Conservation (phyloP, 768 basidiomycete genomes). For the Mycena kentingensis region DNA sequence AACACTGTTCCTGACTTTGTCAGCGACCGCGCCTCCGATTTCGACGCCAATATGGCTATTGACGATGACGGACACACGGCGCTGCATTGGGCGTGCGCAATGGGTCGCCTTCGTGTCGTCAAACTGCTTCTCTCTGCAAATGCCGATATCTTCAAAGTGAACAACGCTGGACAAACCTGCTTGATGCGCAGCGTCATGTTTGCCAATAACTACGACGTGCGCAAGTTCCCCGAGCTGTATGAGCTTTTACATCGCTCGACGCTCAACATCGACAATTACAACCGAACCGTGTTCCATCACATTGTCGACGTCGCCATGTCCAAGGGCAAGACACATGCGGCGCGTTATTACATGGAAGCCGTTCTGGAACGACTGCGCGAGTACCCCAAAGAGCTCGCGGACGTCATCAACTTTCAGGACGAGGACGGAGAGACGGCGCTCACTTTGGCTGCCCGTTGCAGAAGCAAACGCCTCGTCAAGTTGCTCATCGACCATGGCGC, state of each 20-base stretch:
- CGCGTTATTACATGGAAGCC: constrained; percentile 98
- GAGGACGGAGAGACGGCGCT: constrained; percentile 98
- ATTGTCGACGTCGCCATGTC: constrained; percentile 97
- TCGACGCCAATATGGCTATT: constrained; percentile 94
- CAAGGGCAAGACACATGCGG: constrained; percentile 96
- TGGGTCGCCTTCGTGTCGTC: constrained; percentile 96
- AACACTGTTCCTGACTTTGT: constrained; percentile 87
- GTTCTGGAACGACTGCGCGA: constrained; percentile 84
- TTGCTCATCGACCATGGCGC: constrained; percentile 95
- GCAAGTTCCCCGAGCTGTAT: constrained; percentile 97
- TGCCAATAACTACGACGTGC: constrained; percentile 98
- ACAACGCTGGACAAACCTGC: constrained; percentile 94
- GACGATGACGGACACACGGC: constrained; percentile 98
- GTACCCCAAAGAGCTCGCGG: constrained; percentile 93
- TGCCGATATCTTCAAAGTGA: constrained; percentile 96
- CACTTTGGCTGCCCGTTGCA: constrained; percentile 93
- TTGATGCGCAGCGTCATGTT: constrained; percentile 99
- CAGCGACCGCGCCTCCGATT: constrained; percentile 84
- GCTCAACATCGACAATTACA: constrained; percentile 96
- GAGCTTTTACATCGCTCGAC: constrained; percentile 97
- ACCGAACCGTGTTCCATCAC: constrained; percentile 97
- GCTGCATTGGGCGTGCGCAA: constrained; percentile 97
- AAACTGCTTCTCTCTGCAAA: constrained; percentile 92
- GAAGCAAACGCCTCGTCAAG: constrained; percentile 94
- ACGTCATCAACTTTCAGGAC: constrained; percentile 99